Evolutionary conservation across 331 rosid genomes (phyloP).

Genomic region (Malus hybrid): DNA sequence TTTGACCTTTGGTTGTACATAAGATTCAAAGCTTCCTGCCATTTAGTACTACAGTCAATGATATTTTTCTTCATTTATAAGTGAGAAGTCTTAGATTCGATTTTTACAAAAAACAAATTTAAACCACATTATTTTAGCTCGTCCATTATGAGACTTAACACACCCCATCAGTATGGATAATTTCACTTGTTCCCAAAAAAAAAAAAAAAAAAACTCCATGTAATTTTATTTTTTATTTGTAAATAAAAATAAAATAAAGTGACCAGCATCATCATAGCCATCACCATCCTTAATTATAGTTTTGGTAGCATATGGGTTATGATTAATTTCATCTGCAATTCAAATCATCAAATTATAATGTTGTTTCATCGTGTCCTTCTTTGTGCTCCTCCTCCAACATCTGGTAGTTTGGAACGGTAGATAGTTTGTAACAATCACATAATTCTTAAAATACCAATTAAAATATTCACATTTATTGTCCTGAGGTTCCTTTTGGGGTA

Average conservation of each 20-base stretch:
- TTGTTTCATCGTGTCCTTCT: neutral
- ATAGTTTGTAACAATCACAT: slow-evolving; percentile 58
- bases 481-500: slow-evolving; percentile 31
- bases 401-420: slow-evolving; percentile 86
- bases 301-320: slow-evolving; percentile 77
- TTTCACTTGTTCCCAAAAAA: no score
- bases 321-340: slow-evolving; percentile 53
- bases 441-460: slow-evolving; percentile 38
- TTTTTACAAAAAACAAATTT: no score
- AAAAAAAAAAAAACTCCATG: no score
- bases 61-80: no score
- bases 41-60: fast-evolving
- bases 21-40: no score
- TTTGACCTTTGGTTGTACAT: slow-evolving; percentile 2
- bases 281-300: slow-evolving; percentile 49
- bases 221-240: neutral
- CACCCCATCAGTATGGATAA: no score
- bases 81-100: fast-evolving
- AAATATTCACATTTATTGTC: slow-evolving; percentile 26
- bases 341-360: slow-evolving; percentile 23
- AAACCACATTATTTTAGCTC: no score
- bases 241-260: slow-evolving; percentile 1
- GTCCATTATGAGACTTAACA: no score
- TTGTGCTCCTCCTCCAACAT: neutral
- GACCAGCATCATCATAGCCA: slow-evolving; percentile 20